phyloP scores from a whole-genome alignment of 441 rosid genomes.

The Eruca vesicaria region DNA sequence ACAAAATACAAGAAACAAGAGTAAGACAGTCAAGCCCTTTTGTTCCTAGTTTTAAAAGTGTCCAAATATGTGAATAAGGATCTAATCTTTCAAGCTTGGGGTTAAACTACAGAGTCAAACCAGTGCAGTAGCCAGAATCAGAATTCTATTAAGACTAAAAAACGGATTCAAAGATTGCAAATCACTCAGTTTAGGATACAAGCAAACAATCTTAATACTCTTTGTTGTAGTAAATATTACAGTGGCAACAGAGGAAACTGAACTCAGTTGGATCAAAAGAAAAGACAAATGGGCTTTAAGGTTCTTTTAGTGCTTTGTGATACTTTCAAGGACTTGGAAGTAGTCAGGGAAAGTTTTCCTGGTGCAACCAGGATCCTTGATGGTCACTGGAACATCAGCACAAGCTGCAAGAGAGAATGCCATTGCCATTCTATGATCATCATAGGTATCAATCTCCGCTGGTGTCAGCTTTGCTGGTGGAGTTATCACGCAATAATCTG shows the following conservation, averaged over 20 bases:
- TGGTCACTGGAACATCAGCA: conserved; percentile 89
- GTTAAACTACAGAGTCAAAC: not conserved
- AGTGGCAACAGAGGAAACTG: conserved; percentile 4
- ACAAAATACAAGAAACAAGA: not conserved
- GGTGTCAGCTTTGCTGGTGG: conserved; percentile 81
- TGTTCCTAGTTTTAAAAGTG: not conserved
- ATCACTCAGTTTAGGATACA: too few species aligned
- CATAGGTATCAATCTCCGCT: conserved; percentile 87
- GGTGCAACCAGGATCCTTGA: conserved; percentile 94
- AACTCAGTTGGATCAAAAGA: conserved; percentile 10
- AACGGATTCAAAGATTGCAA: too few species aligned
- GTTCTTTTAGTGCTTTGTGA: conserved; percentile 50
- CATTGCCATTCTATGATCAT: conserved; percentile 99
- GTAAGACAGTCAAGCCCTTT: not conserved
- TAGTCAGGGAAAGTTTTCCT: conserved; percentile 93
- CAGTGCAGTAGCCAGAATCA: too few species aligned
- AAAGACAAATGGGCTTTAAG: not conserved
- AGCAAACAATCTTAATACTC: not conserved
- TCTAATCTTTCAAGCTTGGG: not conserved
- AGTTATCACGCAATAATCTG: conserved; percentile 92
- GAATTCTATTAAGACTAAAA: too few species aligned
- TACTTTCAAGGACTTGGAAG: conserved; percentile 81
- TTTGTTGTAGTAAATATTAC: conserved; percentile 17
- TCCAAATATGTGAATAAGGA: not conserved
- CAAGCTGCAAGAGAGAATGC: conserved; percentile 97